Base-by-base conservation (phyloP, 345 rosid species). In the Camelina hispida region DNA sequence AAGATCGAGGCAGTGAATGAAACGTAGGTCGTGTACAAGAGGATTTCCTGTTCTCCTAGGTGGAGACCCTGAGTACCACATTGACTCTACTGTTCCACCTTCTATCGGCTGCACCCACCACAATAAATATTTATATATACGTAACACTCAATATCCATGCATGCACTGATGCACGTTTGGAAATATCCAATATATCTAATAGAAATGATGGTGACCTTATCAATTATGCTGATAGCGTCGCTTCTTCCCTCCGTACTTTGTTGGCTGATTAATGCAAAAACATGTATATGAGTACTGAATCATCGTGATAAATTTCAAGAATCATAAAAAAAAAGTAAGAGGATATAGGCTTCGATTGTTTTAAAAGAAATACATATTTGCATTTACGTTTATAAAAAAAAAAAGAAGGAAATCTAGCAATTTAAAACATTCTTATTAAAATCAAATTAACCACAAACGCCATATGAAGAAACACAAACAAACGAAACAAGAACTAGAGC, bases 41-140 rank as follows among this genome's bases (percentile, higher is more conserved):
- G 98, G 97, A 71, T 93, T 93, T 1, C 78, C 79, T 0, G 87
- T 87, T 81, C 97, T 83, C n/a, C 83, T 71, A n/a, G 92, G 96
- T 17, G 97, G 98, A 44, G 98, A 89, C 15, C 92, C 97, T 22
- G 84, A 70, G 71, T 83, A 81, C 62, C 86, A 80, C 16, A 75
- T 57, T 86, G 85, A 13, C 57, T 66, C 68, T 23, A 66, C 54
- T 32, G 44, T 69, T 70, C 75, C 82, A 15, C 75, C 84, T 46
- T 81, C 89, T 40, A 37, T 71, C 8, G 46, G 75, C 89, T 81
- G 73, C 32, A 40, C 60, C 59, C 32, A 65, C 20, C 37, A 40
- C 17, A 57, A 50, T 48, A 18, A 15, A 40, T 16, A 22, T 12
- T 12, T n/a, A 23, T 44, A 17, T 57, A 25, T 54, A 46, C 4